Conservation (phyloP, 2,329 filamentous ascomycete species). For the Colletotrichum lentis region DNA sequence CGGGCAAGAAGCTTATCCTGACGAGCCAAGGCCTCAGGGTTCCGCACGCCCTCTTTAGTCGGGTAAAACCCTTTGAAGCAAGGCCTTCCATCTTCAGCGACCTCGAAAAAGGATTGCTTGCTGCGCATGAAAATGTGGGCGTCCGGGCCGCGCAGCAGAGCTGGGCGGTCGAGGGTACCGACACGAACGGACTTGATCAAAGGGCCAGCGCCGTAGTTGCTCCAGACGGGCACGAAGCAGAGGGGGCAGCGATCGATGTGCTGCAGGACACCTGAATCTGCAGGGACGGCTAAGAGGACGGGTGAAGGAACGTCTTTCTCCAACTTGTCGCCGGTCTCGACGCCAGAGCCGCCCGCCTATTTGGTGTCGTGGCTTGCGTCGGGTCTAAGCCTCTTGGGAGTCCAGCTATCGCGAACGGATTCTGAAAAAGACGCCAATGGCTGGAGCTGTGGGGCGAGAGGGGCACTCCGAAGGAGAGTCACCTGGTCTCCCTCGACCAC, state of each 20-base stretch:
- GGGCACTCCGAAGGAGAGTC: constrained; percentile 43
- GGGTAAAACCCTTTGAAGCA: constrained; percentile 50
- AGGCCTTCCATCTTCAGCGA: constrained; percentile 49
- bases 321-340: not conserved
- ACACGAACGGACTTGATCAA: constrained; percentile 51
- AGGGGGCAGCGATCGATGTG: constrained; percentile 53
- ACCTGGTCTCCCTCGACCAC: constrained; percentile 52
- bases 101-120: constrained; percentile 50
- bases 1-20: constrained; percentile 41
- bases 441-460: constrained; percentile 35
- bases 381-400: constrained; percentile 18
- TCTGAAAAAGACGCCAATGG: constrained; percentile 16
- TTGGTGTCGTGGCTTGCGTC: not conserved
- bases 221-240: constrained; percentile 54
- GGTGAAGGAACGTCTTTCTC: constrained; percentile 20
- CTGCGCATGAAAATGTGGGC: constrained; percentile 55
- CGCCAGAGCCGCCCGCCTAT: not conserved
- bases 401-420: constrained; percentile 22
- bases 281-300: constrained; percentile 47
- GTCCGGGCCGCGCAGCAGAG: constrained; percentile 52
- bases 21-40: constrained; percentile 47
- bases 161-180: constrained; percentile 54
- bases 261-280: constrained; percentile 53
- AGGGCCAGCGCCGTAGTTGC: constrained; percentile 49
- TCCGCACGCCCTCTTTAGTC: constrained; percentile 45